Percentiles rank a stretch among this genome's conserved stretches.
These are phyloP conservation scores for Withania somnifera DNA, from an alignment of 305 asterid genomes.

Conservation along the genomic window DNA sequence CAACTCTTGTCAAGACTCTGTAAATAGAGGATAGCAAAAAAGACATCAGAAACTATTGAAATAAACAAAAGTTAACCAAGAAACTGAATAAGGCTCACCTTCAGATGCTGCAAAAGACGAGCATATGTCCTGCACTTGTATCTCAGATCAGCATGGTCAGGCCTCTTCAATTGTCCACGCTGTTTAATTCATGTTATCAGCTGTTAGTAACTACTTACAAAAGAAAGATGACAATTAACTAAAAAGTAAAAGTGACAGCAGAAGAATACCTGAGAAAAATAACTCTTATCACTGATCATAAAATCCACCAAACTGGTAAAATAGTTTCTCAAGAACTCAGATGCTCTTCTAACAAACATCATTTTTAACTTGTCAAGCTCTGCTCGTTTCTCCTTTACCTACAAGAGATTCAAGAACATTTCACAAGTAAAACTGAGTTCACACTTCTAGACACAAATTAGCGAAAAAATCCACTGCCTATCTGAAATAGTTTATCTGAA, in stretches of 20 bases:
- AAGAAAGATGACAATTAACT: slow-evolving; percentile 5
- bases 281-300: slow-evolving; percentile 96
- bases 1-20: slow-evolving; percentile 97
- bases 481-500: neutral
- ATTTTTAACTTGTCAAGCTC: slow-evolving; percentile 81
- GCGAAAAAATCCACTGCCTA: neutral
- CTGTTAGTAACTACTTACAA: slow-evolving; percentile 5
- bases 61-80: neutral
- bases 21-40: slow-evolving; percentile 2
- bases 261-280: slow-evolving; percentile 82
- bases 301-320: slow-evolving; percentile 97
- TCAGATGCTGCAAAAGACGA: slow-evolving; percentile 95
- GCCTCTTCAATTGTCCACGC: slow-evolving; percentile 99
- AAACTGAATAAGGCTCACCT: slow-evolving; percentile 32
- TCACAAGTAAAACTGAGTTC: neutral
- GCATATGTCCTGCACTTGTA: slow-evolving; percentile 99
- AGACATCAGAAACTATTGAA: neutral
- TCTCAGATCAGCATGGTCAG: slow-evolving; percentile 97
- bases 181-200: slow-evolving; percentile 31
- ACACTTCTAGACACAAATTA: neutral
- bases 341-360: slow-evolving; percentile 86
- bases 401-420: slow-evolving; percentile 19
- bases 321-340: slow-evolving; percentile 86
- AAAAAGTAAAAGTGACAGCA: neutral
- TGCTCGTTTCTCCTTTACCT: slow-evolving; percentile 93